phyloP scores from a whole-genome alignment of 331 rosid species.

The Cucumis variabilis region DNA sequence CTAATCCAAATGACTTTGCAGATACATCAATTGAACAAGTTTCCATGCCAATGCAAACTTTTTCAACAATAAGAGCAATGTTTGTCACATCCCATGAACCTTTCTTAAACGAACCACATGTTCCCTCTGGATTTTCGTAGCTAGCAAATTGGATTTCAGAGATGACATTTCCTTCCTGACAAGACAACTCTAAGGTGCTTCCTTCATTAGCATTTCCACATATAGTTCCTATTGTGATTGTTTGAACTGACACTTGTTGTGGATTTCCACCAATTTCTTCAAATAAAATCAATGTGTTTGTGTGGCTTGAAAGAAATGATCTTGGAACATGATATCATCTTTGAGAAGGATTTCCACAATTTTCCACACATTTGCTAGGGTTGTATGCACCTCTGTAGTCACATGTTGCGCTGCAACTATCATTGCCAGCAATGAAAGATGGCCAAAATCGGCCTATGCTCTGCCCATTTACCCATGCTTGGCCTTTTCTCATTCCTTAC shows the following conservation, averaged over 20 bases:
- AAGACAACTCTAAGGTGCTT: neutral
- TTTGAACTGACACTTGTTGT: neutral
- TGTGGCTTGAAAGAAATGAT: neutral
- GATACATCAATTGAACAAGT: neutral
- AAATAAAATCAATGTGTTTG: neutral
- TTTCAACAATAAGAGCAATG: neutral
- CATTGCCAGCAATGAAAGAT: neutral
- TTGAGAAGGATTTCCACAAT: neutral
- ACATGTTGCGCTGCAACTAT: neutral
- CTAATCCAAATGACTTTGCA: neutral
- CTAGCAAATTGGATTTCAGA: neutral
- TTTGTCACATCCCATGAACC: neutral
- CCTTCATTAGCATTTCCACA: neutral
- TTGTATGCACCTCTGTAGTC: neutral
- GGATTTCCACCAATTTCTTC: neutral
- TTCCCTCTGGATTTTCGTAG: neutral
- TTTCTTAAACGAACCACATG: neutral
- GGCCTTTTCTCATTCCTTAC: neutral
- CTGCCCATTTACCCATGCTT: neutral
- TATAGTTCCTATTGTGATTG: neutral
- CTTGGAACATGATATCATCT: neutral
- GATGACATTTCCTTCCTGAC: neutral
- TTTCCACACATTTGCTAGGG: neutral
- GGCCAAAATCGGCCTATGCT: neutral
- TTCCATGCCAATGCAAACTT: neutral